A percentile compares a stretch with the other conserved stretches of the same genome.
Conservation (phyloP, 441 rosid genomes). For the Euphorbia celastroides region DNA sequence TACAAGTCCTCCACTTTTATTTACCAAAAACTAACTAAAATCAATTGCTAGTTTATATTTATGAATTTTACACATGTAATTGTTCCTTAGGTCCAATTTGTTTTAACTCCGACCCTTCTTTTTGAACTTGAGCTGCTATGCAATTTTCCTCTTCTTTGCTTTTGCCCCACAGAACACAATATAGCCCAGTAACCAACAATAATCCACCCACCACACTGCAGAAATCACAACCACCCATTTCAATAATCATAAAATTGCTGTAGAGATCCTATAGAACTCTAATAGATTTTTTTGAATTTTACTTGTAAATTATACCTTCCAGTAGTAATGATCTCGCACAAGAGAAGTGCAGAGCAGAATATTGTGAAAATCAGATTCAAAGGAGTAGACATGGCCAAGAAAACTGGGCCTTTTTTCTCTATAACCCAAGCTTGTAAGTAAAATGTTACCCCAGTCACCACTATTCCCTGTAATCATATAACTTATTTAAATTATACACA, state of each 20-base stretch:
- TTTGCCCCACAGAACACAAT: slow-evolving; percentile 83
- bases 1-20: too few relatives aligned
- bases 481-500: too few relatives aligned
- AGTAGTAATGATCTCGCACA: slow-evolving; percentile 52
- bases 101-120: slow-evolving; percentile 37
- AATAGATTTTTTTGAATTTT: too few relatives aligned
- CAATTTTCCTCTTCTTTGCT: slow-evolving; percentile 44
- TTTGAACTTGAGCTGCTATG: slow-evolving; percentile 22
- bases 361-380: slow-evolving; percentile 58
- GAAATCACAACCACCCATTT: neutral
- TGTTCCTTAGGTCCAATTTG: slow-evolving; percentile 9
- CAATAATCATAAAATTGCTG: neutral
- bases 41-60: neutral
- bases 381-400: slow-evolving; percentile 90
- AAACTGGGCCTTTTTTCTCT: slow-evolving; percentile 87
- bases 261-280: too few relatives aligned
- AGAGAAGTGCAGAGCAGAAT: slow-evolving; percentile 47
- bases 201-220: slow-evolving; percentile 63
- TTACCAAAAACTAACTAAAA: neutral
- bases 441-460: slow-evolving; percentile 77
- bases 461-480: slow-evolving; percentile 53
- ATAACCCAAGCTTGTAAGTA: slow-evolving; percentile 86
- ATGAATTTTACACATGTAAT: slow-evolving; percentile 8
- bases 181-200: slow-evolving; percentile 68
- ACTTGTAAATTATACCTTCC: slow-evolving; percentile 94